Base-by-base conservation (phyloP, 106 monocot genomes). In the Ottelia alismoides region DNA sequence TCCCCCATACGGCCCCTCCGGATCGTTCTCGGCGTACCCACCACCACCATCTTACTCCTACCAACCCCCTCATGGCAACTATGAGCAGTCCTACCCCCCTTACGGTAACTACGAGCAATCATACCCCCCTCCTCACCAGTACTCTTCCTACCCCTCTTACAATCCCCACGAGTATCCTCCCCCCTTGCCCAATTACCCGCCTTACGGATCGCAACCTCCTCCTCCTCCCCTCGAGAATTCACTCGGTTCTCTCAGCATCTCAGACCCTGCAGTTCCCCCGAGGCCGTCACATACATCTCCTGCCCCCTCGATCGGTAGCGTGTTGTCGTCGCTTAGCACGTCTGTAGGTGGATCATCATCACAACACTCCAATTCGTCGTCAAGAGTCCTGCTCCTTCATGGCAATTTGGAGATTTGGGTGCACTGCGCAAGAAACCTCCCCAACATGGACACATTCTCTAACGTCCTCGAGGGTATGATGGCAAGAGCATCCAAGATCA, bases 381-480 rank as follows among this genome's bases (percentile, higher is more conserved):
- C 70, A 25, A 79, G 65, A 71, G 77, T 77, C 10, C 54, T 80
- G 27, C 68, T 89, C 29, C 69, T 89, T 20, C 89, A 89, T 28
- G 89, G 89, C 20, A 77, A 63, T 55, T 68, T 89, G 1, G 89
- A 84, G 19, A 66, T 89, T 25, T 71, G 70, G 71, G 70, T 89
- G 17, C 31, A 52, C 23, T 73, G 71, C 20, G 89, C 89, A 26
- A 57, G 59, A 32, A 68, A 72, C 62, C 68, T 89, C 44, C 89
- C 89, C 21, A 89, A 89, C 66, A 63, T 71, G 64, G 89, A 89
- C 61, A 77, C 71, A 77, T 77, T 89, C 69, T 83, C 83, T 23
- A 89, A 84, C 56, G 80, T 74, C 14, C 9, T 89, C 0, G 68
- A 71, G 0, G 89, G 84, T 45, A 63, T 89, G 61, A 23, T 80